Conservation (phyloP, 1,139 yeast genomes). For the Suhomyces kunorum region DNA sequence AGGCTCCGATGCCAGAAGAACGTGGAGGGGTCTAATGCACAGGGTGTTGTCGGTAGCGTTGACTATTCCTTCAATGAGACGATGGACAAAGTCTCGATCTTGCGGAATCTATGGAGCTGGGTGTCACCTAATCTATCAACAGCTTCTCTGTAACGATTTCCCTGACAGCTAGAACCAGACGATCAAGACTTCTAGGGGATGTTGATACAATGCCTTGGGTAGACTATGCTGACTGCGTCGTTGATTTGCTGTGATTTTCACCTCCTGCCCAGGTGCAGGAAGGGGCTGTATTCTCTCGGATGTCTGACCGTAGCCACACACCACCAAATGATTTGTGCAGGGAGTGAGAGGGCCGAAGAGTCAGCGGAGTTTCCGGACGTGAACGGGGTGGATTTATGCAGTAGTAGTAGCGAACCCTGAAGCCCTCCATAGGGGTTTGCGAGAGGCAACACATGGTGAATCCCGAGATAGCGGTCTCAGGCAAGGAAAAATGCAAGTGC, state of each 20-base stretch:
- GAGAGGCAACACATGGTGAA: too few relatives aligned
- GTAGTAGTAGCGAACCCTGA: too few relatives aligned
- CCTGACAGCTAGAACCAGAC: conserved; percentile 2
- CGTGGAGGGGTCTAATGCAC: background rate
- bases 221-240: conserved; percentile 8
- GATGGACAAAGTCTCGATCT: background rate
- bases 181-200: conserved; percentile 2
- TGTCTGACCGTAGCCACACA: conserved; percentile 4
- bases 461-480: too few relatives aligned
- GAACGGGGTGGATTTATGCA: too few relatives aligned
- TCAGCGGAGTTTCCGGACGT: background rate
- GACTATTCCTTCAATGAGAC: background rate
- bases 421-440: too few relatives aligned
- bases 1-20: background rate
- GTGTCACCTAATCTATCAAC: background rate
- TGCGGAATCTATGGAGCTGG: background rate
- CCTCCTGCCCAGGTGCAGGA: conserved; percentile 11
- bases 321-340: conserved; percentile 1
- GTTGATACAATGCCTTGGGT: background rate
- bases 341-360: background rate
- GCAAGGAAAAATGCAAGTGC: too few relatives aligned
- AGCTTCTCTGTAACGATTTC: background rate
- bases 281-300: conserved; percentile 7
- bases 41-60: background rate
- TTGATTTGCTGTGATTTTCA: conserved; percentile 13